A percentile compares a stretch with the other conserved stretches of the same genome.
phyloP scores from a whole-genome alignment of 306 rosid species.

The Geum urbanum region DNA sequence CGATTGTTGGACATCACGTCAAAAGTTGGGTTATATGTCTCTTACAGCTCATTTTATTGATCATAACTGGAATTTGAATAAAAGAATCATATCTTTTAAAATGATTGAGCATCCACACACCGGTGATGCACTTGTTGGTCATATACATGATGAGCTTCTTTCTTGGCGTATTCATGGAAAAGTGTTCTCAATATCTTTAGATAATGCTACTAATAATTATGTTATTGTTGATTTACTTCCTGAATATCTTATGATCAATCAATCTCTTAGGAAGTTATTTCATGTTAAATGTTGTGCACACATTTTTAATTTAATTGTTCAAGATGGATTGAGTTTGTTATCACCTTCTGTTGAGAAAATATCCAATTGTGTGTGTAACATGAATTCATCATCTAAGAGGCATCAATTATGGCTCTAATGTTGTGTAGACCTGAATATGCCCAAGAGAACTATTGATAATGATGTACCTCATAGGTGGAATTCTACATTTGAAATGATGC shows the following conservation, averaged over 20 bases:
- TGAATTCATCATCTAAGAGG: neutral
- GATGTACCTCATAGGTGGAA: slow-evolving; percentile 8
- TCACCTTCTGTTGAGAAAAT: neutral
- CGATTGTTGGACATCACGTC: neutral
- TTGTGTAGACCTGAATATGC: neutral
- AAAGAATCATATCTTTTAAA: no score
- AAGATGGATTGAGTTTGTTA: neutral
- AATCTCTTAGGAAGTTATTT: neutral
- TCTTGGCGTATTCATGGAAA: neutral
- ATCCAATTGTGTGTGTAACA: neutral
- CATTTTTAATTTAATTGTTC: slow-evolving; percentile 1
- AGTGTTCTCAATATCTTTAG: neutral
- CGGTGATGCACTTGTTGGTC: neutral
- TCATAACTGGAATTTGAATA: no score
- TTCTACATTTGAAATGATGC: neutral
- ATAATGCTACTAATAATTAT: neutral
- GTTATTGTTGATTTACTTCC: neutral
- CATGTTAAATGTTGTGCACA: neutral
- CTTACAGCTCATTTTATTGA: no score
- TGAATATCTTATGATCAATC: neutral
- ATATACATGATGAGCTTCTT: neutral
- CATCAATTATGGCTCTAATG: neutral
- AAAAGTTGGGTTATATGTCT: neutral
- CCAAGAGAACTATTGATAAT: neutral
- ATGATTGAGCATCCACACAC: neutral